phyloP scores from a whole-genome alignment of 106 monocot species.

The Dendrobium catenatum region DNA sequence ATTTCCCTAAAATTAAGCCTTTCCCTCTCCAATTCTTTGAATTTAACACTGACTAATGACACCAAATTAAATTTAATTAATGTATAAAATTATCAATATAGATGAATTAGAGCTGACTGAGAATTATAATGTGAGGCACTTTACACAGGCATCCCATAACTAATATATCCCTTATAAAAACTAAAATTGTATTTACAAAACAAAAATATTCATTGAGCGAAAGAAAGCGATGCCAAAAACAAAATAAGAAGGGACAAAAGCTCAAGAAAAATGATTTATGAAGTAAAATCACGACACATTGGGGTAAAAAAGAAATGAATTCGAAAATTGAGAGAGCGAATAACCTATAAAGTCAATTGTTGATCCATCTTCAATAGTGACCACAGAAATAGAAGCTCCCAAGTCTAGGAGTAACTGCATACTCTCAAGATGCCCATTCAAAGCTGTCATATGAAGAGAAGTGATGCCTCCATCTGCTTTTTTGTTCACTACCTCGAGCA shows the following conservation, averaged over 20 bases:
- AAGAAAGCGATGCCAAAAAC: neutral
- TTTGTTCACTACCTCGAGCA: conserved; percentile 58
- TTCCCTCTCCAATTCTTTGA: neutral
- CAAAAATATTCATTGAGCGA: neutral
- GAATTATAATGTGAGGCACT: neutral
- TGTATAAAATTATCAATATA: neutral
- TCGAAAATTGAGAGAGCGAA: neutral
- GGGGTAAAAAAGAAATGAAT: neutral
- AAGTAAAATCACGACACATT: neutral
- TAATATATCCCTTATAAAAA: neutral
- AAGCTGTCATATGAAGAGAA: conserved; percentile 93
- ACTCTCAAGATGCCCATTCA: conserved; percentile 77
- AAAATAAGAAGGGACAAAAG: neutral
- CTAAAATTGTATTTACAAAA: neutral
- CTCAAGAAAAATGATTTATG: neutral
- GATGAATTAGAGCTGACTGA: neutral
- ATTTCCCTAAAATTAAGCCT: neutral
- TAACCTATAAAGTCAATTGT: conserved; percentile 92
- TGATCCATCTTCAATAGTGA: conserved; percentile 85
- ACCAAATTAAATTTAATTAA: neutral
- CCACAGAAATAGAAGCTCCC: conserved; percentile 65
- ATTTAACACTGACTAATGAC: neutral
- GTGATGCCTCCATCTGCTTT: conserved; percentile 94
- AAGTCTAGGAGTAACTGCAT: conserved; percentile 83
- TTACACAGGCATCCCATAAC: neutral